phyloP scores from a whole-genome alignment of 495 filamentous ascomycete genomes.

The Viridothelium virens region DNA sequence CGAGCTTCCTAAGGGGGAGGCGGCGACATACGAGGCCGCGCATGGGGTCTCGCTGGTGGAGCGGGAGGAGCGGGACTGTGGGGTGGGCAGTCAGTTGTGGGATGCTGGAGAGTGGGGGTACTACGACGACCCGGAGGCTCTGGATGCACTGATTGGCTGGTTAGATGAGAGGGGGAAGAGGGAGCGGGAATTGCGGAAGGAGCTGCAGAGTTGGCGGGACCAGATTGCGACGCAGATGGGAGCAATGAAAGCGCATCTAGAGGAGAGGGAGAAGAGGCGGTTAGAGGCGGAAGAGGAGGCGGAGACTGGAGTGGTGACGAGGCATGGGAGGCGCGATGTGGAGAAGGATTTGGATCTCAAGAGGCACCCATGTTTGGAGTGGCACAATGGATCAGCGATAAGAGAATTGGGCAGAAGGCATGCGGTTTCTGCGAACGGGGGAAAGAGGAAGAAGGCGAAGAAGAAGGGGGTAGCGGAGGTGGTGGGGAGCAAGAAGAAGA shows the following conservation, averaged over 20 bases:
- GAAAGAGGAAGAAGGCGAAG: conserved; percentile 57
- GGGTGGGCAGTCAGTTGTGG: conserved; percentile 59
- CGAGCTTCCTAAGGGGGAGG: conserved; percentile 61
- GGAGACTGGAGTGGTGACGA: conserved; percentile 65
- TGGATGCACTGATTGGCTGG: conserved; percentile 79
- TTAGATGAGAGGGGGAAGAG: conserved; percentile 75
- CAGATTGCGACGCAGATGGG: conserved; percentile 75
- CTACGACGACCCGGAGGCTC: conserved; percentile 65
- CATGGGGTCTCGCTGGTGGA: conserved; percentile 76
- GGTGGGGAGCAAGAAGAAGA: conserved; percentile 2
- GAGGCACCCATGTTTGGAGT: conserved; percentile 64
- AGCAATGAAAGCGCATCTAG: conserved; percentile 63
- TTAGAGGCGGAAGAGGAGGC: conserved; percentile 46
- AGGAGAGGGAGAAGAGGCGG: conserved; percentile 43
- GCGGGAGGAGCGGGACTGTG: conserved; percentile 81
- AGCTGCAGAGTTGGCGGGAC: conserved; percentile 67
- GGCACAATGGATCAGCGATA: conserved; percentile 72
- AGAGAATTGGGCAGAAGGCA: conserved; percentile 76
- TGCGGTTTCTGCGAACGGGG: conserved; percentile 46
- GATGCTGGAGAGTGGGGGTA: conserved; percentile 84
- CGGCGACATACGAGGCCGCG: conserved; percentile 50
- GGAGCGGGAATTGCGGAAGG: conserved; percentile 77
- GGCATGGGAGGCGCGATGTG: conserved; percentile 48
- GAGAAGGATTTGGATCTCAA: conserved; percentile 49
- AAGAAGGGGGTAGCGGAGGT: conserved; percentile 32